Evolutionary conservation across 345 rosid genomes (phyloP).

Genomic region (Reutealis trisperma): DNA sequence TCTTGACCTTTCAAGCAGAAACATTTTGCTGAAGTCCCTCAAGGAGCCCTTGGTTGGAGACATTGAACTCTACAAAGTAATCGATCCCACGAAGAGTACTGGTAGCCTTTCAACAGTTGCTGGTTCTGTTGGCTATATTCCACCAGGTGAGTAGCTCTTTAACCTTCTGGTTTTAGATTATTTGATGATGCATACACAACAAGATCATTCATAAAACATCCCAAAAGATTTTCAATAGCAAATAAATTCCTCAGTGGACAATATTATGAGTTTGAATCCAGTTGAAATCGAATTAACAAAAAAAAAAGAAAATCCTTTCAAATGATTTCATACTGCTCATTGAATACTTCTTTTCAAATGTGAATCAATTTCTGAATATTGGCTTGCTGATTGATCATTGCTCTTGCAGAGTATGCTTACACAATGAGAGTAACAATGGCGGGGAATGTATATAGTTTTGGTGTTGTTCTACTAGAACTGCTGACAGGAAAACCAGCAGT

Average conservation of each 20-base stretch:
- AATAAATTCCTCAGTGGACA: too few species aligned
- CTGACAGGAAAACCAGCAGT: constrained; percentile 80
- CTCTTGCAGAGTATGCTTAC: constrained; percentile 80
- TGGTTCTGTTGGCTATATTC: constrained; percentile 83
- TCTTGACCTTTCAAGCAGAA: constrained; percentile 77
- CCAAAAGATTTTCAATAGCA: too few species aligned
- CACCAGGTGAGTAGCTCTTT: constrained; percentile 61
- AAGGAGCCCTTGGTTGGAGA: constrained; percentile 82
- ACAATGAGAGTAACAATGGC: constrained; percentile 87
- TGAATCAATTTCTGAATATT: background rate
- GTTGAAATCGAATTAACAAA: too few species aligned
- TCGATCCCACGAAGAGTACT: constrained; percentile 76
- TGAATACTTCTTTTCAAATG: background rate
- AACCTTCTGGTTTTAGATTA: background rate
- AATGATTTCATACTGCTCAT: background rate
- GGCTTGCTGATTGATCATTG: background rate
- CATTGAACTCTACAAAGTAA: constrained; percentile 81
- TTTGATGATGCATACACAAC: background rate
- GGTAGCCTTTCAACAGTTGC: constrained; percentile 86
- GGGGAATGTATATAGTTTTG: constrained; percentile 80
- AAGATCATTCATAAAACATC: background rate
- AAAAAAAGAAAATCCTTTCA: too few species aligned
- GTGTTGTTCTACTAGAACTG: constrained; percentile 77
- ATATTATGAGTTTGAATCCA: too few species aligned
- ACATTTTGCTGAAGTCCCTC: constrained; percentile 69